phyloP scores from a whole-genome alignment of 768 basidiomycete species.

The Leccinellum rugosiceps region DNA sequence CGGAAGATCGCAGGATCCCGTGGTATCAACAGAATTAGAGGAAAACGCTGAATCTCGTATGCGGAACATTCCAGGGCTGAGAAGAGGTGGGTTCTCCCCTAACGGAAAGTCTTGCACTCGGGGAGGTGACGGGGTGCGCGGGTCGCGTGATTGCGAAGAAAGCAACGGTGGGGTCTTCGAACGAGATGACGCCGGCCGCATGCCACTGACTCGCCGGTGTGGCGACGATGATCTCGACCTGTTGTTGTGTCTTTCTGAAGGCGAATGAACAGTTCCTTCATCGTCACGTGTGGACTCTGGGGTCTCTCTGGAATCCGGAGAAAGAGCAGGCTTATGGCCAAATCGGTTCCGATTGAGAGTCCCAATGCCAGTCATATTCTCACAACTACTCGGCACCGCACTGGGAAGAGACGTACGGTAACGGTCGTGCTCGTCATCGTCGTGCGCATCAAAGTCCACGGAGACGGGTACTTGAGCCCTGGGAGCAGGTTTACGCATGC shows the following conservation, averaged over 20 bases:
- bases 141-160: constrained; percentile 28
- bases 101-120: constrained; percentile 18
- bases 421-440: constrained; percentile 31
- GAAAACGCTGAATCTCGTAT: constrained; percentile 64
- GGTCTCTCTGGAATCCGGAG: constrained; percentile 8
- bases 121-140: constrained; percentile 23
- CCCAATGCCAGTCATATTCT: constrained; percentile 70
- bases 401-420: constrained; percentile 51
- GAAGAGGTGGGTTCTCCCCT: constrained; percentile 37
- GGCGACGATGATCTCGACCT: constrained; percentile 27
- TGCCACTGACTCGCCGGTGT: constrained; percentile 23
- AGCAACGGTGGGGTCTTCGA: constrained; percentile 41
- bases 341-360: constrained; percentile 30
- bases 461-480: constrained; percentile 62
- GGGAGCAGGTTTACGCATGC: constrained; percentile 62
- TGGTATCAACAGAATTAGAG: constrained; percentile 40
- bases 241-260: constrained; percentile 15
- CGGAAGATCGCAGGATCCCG: constrained; percentile 47
- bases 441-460: constrained; percentile 40
- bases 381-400: constrained; percentile 46
- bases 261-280: constrained; percentile 15
- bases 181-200: constrained; percentile 35
- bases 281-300: constrained; percentile 12
- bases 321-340: constrained; percentile 17
- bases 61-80: constrained; percentile 54